Percentiles rank a stretch among this genome's conserved stretches.
Evolutionary conservation across 176 grass and related monocot species (phyloP).

Genomic region (Paspalum notatum): DNA sequence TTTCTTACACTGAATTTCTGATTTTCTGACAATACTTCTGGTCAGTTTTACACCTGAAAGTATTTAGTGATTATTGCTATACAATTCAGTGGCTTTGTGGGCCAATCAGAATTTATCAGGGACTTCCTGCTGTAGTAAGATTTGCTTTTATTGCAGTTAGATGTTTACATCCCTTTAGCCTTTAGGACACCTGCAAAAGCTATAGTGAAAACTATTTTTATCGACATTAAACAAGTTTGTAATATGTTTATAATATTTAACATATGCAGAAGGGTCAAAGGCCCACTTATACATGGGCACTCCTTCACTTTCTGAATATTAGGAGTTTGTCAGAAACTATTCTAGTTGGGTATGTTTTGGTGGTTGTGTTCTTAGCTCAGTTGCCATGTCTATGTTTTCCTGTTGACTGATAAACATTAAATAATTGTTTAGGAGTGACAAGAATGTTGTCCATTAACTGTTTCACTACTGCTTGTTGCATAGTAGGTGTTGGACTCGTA

Average conservation of each 20-base stretch:
- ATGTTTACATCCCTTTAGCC: not conserved
- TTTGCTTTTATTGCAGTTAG: not conserved
- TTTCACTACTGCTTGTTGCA: not conserved
- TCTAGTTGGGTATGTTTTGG: not conserved
- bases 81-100: not conserved
- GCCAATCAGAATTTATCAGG: constrained; percentile 8
- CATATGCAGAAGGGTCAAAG: not conserved
- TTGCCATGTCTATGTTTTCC: not conserved
- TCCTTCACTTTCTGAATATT: not conserved
- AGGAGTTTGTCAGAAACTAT: not conserved
- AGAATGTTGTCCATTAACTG: not conserved
- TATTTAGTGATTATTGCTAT: not conserved
- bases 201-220: not conserved
- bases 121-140: not conserved
- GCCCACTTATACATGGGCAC: not conserved
- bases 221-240: not conserved
- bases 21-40: not conserved
- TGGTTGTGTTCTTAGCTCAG: not conserved
- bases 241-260: not conserved
- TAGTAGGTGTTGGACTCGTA: not conserved
- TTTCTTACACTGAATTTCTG: not conserved
- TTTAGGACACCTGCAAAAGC: not conserved
- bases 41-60: not conserved
- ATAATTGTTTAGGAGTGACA: not conserved
- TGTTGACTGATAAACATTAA: not conserved